Base-by-base conservation (phyloP, 371 early-diverging fungal species). In the Smittium culicis region DNA sequence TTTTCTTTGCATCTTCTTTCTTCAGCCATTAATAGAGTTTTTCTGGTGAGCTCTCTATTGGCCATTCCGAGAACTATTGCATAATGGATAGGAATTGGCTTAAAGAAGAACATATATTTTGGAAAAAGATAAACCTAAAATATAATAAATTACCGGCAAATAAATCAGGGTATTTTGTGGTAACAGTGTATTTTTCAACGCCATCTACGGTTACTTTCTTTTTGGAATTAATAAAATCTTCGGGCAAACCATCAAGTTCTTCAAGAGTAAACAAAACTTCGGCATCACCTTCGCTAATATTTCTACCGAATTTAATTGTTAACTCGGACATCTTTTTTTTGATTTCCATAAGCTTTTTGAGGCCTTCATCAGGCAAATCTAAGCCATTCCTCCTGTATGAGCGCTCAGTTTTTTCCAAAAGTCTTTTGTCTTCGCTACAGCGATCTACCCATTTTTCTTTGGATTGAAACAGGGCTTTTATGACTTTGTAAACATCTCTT, bases 161-260 rank as follows among this genome's bases (percentile, higher is more conserved):
- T 58, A 81, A 63, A 66, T 83, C 83, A 14, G 86, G 87, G 65
- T 86, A 88, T 79, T 89, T 86, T 82, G 91, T 87, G 11, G 89
- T 87, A 32, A 90, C 80, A 32, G 81, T 70, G 60, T 79, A 88
- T 75, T 84, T 83, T 54, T 78, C 80, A 31, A 79, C 79, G 27
- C 5, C 14, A 17, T 85, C 88, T 67, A 87, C 83, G 24, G 76
- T 80, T 34, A 78, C 81, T 34, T 62, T 35, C 25, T 76, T 80
- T n/a, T 76, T 80, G 34, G 77, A 75, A 67, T 83, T 54, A 2
- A 79, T 74, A 72, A 86, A 90, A 71, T 86, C 86, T 28, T 81
- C 83, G 20, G 86, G 85, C 72, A 91, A 74, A 17, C 91, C 91
- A 28, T 85, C 86, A 30, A 91, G 77, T 67, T 91, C 89, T 35